A percentile compares a stretch with the other conserved stretches of the same genome.
These are phyloP conservation scores for Suillus bovinus DNA, from an alignment of 768 basidiomycete genomes.

Conservation along the genomic window DNA sequence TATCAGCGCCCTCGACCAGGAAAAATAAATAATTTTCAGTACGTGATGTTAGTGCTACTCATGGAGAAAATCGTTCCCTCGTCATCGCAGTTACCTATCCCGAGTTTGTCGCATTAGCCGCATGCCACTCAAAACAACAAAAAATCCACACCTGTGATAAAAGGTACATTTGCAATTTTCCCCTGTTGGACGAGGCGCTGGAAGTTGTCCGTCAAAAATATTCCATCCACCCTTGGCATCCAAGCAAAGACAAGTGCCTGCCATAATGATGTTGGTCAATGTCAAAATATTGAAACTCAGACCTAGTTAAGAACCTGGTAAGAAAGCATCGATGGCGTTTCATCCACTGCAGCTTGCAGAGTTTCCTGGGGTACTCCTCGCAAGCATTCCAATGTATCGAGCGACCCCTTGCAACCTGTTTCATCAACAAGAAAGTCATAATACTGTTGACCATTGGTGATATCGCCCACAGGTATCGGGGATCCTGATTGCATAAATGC, in stretches of 20 bases:
- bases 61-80: background rate
- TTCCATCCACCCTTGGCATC: background rate
- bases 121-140: background rate
- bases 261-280: background rate
- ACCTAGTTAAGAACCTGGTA: constrained; percentile 35
- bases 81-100: background rate
- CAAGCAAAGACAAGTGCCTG: background rate
- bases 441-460: constrained; percentile 15
- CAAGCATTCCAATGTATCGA: constrained; percentile 32
- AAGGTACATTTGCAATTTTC: background rate
- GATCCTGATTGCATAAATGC: constrained; percentile 42
- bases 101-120: background rate
- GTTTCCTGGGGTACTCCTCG: constrained; percentile 28
- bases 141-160: background rate
- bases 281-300: background rate
- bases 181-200: background rate
- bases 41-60: background rate
- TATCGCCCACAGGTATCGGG: constrained; percentile 25
- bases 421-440: constrained; percentile 22
- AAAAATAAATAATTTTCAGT: background rate
- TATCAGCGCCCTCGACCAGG: background rate
- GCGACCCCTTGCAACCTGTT: constrained; percentile 24
- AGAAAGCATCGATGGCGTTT: constrained; percentile 38
- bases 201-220: background rate
- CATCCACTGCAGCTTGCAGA: constrained; percentile 42